Evolutionary conservation across 805 yeast species (phyloP), one percentile per base, ranked within the genome.

Genomic region (Candida succiphila): DNA sequence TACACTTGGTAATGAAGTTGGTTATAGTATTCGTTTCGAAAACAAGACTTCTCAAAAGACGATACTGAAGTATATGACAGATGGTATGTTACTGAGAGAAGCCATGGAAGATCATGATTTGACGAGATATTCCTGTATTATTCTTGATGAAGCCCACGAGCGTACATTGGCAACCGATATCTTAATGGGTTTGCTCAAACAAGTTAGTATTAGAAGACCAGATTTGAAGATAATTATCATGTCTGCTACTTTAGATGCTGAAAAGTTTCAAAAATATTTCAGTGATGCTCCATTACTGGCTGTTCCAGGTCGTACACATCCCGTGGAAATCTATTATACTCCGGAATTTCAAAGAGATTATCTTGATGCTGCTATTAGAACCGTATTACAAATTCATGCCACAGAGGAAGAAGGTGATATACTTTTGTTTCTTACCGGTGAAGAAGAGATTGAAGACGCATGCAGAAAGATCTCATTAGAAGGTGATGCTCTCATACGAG

Each of bases 211-310:
- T 24, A 72, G 94, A 57, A 74, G 97, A 58, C 78, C 85, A 16
- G 96, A 89, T 51, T 68, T 89, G 51, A 92, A 92, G 56, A 72
- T 89, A 46, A 87, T 89, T 42, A 78, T 89, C 54, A 89, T 89
- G 97, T 87, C 96, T 46, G 98, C 97, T 41, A 92, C 98, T 2
- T 69, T 89, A 54, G 97, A 89, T 62, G 96, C 97, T 3, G 92
- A 87, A 56, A 92, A 89, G 65, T 89, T 88, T 59, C 97, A 89
- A 61, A 60, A 56, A 14, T 89, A 92, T 56, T 89, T 92, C 64
- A 73, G 78, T 52, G 76, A 80, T 50, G 96, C 97, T 4, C 98
- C 98, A 27, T 63, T 92, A 43, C 69, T 89, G 40, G 95, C 96
- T 0, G 97, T 89, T 30, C 96, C 97, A 2, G 98, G 98, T 51